These are phyloP conservation scores for Aspergillus neoniger DNA, from an alignment of 2,329 filamentous ascomycete species.

Conservation along the genomic window DNA sequence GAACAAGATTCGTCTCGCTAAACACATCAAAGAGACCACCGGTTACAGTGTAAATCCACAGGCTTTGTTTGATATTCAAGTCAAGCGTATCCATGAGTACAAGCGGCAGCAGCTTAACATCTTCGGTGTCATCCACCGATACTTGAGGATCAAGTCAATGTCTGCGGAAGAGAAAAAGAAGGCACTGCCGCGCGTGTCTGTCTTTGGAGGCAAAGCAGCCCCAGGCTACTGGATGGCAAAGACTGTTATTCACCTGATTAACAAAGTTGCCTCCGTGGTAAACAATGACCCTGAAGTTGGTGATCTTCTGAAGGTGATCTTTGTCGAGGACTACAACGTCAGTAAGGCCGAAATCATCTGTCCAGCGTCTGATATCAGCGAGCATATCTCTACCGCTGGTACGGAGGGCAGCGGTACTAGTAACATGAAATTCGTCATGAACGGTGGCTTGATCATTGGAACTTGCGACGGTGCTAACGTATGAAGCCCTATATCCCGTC, in stretches of 20 bases:
- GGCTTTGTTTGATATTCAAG: constrained; percentile 92
- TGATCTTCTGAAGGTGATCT: constrained; percentile 93
- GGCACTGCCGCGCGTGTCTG: constrained; percentile 81
- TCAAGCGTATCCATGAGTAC: constrained; percentile 99
- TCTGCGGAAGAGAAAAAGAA: constrained; percentile 82
- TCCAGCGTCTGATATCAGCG: constrained; percentile 92
- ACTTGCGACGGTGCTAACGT: constrained; percentile 98
- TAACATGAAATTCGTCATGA: constrained; percentile 99
- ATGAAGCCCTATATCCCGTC: constrained; percentile 43
- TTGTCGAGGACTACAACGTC: constrained; percentile 97
- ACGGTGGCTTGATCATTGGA: constrained; percentile 94
- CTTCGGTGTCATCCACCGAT: constrained; percentile 94
- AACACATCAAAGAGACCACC: constrained; percentile 82
- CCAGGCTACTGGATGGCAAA: constrained; percentile 99
- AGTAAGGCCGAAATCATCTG: constrained; percentile 98
- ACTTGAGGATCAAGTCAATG: constrained; percentile 85
- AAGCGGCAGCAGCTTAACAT: constrained; percentile 99
- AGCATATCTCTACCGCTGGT: constrained; percentile 97
- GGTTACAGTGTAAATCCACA: constrained; percentile 82
- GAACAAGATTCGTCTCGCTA: constrained; percentile 90
- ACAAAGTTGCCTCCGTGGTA: constrained; percentile 83
- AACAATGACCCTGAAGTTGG: constrained; percentile 92
- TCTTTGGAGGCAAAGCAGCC: constrained; percentile 97
- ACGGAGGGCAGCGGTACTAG: constrained; percentile 87
- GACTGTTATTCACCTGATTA: constrained; percentile 96